phyloP scores from a whole-genome alignment of 306 rosid species.

The Castanea crenata region DNA sequence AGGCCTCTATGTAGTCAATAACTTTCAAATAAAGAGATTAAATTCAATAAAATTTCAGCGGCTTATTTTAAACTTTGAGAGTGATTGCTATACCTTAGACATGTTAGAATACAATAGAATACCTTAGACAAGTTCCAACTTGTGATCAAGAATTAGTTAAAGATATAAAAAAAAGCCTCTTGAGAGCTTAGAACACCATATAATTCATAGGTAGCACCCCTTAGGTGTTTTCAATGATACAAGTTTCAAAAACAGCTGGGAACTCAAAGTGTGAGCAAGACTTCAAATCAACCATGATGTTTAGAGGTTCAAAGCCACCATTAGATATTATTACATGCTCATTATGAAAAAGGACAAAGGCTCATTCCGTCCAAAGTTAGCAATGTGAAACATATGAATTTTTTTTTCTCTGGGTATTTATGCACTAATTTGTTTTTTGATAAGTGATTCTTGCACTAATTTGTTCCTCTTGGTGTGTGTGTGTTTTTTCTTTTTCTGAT shows the following conservation, averaged over 20 bases:
- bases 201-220: neutral
- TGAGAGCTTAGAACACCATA: neutral
- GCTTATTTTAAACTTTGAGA: no score
- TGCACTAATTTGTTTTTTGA: no score
- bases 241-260: neutral
- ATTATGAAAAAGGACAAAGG: neutral
- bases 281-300: neutral
- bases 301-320: neutral
- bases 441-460: neutral
- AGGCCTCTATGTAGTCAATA: no score
- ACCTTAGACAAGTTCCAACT: neutral
- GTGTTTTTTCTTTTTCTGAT: neutral
- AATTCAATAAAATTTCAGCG: no score
- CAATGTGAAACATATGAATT: neutral
- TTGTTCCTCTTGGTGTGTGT: neutral
- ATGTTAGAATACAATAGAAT: neutral
- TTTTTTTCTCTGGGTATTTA: no score
- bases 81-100: no score
- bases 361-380: neutral
- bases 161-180: neutral
- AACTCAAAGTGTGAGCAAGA: neutral
- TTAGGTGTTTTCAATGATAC: neutral
- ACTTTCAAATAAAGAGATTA: no score
- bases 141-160: neutral
- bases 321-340: neutral